Base-by-base conservation (phyloP, 2,329 filamentous ascomycete species). In the Cladophialophora exuberans region DNA sequence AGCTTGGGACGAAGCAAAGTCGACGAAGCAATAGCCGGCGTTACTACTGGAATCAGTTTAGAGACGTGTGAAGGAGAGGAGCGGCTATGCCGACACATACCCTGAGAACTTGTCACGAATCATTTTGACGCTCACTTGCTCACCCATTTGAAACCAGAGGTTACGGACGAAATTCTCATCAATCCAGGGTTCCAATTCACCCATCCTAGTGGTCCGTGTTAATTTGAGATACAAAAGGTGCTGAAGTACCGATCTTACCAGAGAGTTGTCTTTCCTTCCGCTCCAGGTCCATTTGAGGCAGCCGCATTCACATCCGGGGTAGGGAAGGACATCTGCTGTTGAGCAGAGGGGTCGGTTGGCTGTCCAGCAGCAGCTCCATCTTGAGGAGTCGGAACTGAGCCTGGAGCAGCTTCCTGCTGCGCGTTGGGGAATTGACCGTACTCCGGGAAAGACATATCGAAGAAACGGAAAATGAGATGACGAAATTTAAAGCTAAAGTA, bases 101-200 rank as follows among this genome's bases (percentile, higher is more conserved):
- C 93, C 94, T 70, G 93, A 97, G 75, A 96, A 96, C 76, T 97
- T 97, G 79, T 99, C 94, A 64, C 94, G 90, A 68, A 99, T 99
- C 83, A 99, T 96, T 84, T 99, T 99, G 66, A 99, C 94, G 67
- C 97, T 97, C 67, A 99, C 94, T 62, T 86, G 86, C 76, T 97
- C 94, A 65, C 89, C 91, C 78, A 96, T 89, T 67, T 92, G 86
- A 69, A 90, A 96, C 83, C 90, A 97, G 41, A 97, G 85, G 66
- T 89, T 94, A 76, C 95, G 92, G 70, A 99, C 89, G 73, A 97
- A 99, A 76, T 93, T 95, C 79, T 99, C 94, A 67, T 99, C 94
- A 77, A 99, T 97, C 94, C 94, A 99, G 23, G 91, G 90, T 75
- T 97, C 93, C 62, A 99, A 87, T 73, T 99, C 94, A 65, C 94